Evolutionary conservation across 768 basidiomycete genomes (phyloP), one percentile per base, ranked within the genome.

Genomic region (Leccinum truebloodii): DNA sequence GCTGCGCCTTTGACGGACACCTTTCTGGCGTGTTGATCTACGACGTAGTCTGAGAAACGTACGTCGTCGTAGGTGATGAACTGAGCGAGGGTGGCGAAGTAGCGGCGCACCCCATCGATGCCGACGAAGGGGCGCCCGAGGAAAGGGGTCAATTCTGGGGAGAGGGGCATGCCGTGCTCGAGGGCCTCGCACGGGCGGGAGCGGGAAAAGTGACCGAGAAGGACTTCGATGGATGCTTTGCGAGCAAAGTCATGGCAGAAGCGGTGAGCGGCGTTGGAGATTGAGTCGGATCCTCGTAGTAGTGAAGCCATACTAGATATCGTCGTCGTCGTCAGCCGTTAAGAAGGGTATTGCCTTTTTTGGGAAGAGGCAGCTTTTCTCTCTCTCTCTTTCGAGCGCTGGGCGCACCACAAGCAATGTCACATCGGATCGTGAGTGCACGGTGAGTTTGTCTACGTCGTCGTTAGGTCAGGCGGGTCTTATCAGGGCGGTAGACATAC

Each of bases 1-100:
- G 82, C 86, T 54, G 60, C 70, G 6, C 86, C 87, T 67, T 80
- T 84, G 57, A 81, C 78, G 18, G 78, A 80, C n/a, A 84, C 86
- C 69, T 79, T 83, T 46, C 76, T 70, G 44, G 70, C 75, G 53
- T 82, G 80, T 6, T 68, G 50, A 65, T 88, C 87, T 39, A 87
- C 78, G 54, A 83, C 64, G 63, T 82, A 87, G 59, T 83, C 81
- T 50, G 79, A 78, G 67, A 88, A 88, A 44, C 59, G 63, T 76
- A 87, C 81, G 62, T 78, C 63, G 20, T 84, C 77, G 69, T 82
- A 86, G 3, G 77, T 75, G 41, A 88, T 70, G 13, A 80, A 67
- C 13, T 77, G 73, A 35, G 72, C 68, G 48, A 88, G 78, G 52
- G 77, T 70, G 46, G 77, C 70, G 54, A 88, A 84, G 70, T 89